These are phyloP conservation scores for Pseudonectria buxi DNA, from an alignment of 2,329 filamentous ascomycete genomes.

Conservation along the genomic window DNA sequence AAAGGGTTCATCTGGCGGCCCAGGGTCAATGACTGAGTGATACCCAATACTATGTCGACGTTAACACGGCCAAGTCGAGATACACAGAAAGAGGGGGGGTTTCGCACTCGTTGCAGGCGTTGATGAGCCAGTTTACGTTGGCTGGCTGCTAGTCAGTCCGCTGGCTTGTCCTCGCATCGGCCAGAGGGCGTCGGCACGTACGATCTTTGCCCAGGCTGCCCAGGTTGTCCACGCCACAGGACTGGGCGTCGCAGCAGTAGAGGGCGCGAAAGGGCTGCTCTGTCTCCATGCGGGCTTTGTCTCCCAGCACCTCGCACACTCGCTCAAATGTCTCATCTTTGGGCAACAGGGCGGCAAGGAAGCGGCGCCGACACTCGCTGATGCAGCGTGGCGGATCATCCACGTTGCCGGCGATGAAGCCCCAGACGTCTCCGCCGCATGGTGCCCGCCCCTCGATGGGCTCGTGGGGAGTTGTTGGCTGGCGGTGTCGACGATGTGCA, in stretches of 20 bases:
- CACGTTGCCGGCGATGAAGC: conserved; percentile 21
- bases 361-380: conserved; percentile 25
- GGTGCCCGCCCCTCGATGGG: neutral
- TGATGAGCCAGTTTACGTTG: conserved; percentile 45
- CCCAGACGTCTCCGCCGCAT: conserved; percentile 23
- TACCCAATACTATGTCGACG: conserved; percentile 17
- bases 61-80: conserved; percentile 4
- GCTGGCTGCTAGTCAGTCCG: conserved; percentile 26
- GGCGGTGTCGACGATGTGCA: neutral
- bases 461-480: too few species aligned
- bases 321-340: conserved; percentile 23
- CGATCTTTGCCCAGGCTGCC: conserved; percentile 36
- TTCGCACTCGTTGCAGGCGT: conserved; percentile 42
- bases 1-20: conserved; percentile 18
- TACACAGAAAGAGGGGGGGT: neutral
- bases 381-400: conserved; percentile 30
- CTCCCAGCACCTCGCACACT: conserved; percentile 27
- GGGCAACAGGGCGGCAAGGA: conserved; percentile 23
- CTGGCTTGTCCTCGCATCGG: conserved; percentile 3
- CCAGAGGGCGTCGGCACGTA: conserved; percentile 15
- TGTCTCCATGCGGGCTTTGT: conserved; percentile 17
- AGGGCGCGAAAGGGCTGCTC: conserved; percentile 34
- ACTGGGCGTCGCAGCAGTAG: conserved; percentile 46
- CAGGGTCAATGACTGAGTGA: conserved; percentile 18
- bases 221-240: conserved; percentile 40